Base-by-base conservation (phyloP, 768 basidiomycete species). In the Tricholoma terreum region DNA sequence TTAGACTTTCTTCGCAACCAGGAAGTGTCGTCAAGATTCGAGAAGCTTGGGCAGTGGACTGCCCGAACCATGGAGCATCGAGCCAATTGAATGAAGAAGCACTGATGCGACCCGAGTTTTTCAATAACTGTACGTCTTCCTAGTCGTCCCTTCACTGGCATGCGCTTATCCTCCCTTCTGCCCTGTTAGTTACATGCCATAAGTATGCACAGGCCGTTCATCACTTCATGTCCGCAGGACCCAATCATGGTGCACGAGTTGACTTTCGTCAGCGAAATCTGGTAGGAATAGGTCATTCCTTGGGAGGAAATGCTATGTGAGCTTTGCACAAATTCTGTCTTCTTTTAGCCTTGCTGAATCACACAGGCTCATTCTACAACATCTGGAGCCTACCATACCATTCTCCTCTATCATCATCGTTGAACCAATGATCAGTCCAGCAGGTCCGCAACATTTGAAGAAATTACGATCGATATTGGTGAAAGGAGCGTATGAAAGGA, bases 1-100 rank as follows among this genome's bases (percentile, higher is more conserved):
- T 86, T 50, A 45, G 68, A 0, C 65, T 73, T 22, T 66, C 70
- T 15, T 42, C 56, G 35, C 51, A 52, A 30, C 50, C 55, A 42
- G 60, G 55, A 38, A 66, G 63, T 33, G 51, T 46, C 46, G 60
- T 73, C 24, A 72, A 73, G 55, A 77, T 85, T 19, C 73, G 77
- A 10, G 84, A 86, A 62, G 86, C 84, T 17, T 89, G 86, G 85
- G 76, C 78, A 35, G 75, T 89, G 59, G 87, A 89, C 57, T 86
- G 86, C 65, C 87, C 87, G 2, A 89, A 89, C 63, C 87, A 89
- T 65, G 87, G 87, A 11, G 81, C 81, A 62, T 80, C 86, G 6
- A 84, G 79, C 0, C 55, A 67, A 52, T 63, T 85, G 61, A 89
- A 89, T 65, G 76, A 77, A 46, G 60, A 63, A n/a, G 66, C 74